phyloP scores from a whole-genome alignment of 2,329 filamentous ascomycete genomes.

The Diaporthe sp. region DNA sequence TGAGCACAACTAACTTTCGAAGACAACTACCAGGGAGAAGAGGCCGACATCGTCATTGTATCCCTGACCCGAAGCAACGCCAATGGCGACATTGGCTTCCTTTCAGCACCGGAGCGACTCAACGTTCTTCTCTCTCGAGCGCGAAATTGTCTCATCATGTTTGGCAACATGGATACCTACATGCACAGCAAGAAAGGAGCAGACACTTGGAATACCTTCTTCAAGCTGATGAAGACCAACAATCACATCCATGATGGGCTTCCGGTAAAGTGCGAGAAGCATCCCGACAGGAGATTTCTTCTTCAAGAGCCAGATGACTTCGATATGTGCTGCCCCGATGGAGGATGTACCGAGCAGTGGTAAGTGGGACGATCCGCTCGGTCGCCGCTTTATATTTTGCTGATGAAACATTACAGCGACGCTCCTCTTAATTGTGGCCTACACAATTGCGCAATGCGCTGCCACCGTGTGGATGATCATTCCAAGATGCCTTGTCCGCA shows the following conservation, averaged over 20 bases:
- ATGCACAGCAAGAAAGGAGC: slow-evolving; percentile 66
- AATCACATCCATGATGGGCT: slow-evolving; percentile 69
- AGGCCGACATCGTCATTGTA: slow-evolving; percentile 77
- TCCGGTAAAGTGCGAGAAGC: slow-evolving; percentile 68
- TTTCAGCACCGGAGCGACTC: slow-evolving; percentile 71
- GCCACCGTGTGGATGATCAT: slow-evolving; percentile 72
- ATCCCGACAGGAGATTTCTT: slow-evolving; percentile 59
- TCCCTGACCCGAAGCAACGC: slow-evolving; percentile 76
- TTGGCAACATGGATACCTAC: slow-evolving; percentile 78
- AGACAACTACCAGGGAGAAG: slow-evolving; percentile 86
- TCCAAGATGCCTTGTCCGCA: slow-evolving; percentile 53
- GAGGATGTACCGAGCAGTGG: slow-evolving; percentile 75
- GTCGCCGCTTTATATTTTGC: neutral
- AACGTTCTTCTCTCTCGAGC: slow-evolving; percentile 79
- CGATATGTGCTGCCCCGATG: slow-evolving; percentile 71
- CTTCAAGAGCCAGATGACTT: slow-evolving; percentile 68
- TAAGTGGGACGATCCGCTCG: slow-evolving; percentile 48
- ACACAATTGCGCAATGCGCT: slow-evolving; percentile 69
- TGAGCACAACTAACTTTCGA: slow-evolving; percentile 13
- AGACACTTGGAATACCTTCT: slow-evolving; percentile 66
- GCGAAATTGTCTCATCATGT: slow-evolving; percentile 72
- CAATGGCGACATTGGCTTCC: slow-evolving; percentile 75
- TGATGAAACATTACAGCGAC: slow-evolving; percentile 49
- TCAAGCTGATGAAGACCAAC: slow-evolving; percentile 63
- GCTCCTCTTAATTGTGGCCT: slow-evolving; percentile 63